Conservation (phyloP, 768 basidiomycete species). For the Lyophyllum semitale region DNA sequence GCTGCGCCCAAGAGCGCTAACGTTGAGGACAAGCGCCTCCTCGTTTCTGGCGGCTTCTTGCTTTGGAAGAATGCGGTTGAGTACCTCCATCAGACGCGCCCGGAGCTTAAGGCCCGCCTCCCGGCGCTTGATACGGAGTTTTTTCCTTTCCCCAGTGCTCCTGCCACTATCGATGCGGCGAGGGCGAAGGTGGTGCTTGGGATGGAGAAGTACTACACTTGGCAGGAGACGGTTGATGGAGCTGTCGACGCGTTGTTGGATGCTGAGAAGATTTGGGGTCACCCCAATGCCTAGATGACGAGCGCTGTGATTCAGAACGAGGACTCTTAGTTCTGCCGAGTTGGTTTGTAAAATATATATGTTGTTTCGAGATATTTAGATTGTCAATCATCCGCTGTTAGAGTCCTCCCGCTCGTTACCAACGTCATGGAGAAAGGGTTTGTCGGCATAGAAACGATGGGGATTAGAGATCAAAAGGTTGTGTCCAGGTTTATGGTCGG, state of each 20-base stretch:
- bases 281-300: background rate
- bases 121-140: slow-evolving; percentile 9
- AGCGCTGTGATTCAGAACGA: background rate
- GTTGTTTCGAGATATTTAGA: too few species aligned
- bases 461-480: too few species aligned
- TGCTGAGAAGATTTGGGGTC: slow-evolving; percentile 17
- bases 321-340: background rate
- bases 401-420: too few species aligned
- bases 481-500: too few species aligned
- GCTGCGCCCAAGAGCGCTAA: slow-evolving; percentile 14
- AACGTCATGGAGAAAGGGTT: too few species aligned
- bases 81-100: slow-evolving; percentile 24
- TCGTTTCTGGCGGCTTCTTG: slow-evolving; percentile 24
- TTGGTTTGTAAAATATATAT: background rate
- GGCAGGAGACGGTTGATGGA: slow-evolving; percentile 14
- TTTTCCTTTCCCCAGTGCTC: slow-evolving; percentile 6
- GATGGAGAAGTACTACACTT: slow-evolving; percentile 16
- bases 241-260: slow-evolving; percentile 15
- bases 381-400: too few species aligned
- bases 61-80: slow-evolving; percentile 22
- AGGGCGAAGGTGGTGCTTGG: slow-evolving; percentile 15
- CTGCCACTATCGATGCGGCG: slow-evolving; percentile 12
- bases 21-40: slow-evolving; percentile 32
- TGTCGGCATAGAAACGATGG: too few species aligned
- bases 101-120: slow-evolving; percentile 24